These are phyloP conservation scores for Phialophora chinensis DNA, from an alignment of 2,329 filamentous ascomycete genomes.

Conservation along the genomic window DNA sequence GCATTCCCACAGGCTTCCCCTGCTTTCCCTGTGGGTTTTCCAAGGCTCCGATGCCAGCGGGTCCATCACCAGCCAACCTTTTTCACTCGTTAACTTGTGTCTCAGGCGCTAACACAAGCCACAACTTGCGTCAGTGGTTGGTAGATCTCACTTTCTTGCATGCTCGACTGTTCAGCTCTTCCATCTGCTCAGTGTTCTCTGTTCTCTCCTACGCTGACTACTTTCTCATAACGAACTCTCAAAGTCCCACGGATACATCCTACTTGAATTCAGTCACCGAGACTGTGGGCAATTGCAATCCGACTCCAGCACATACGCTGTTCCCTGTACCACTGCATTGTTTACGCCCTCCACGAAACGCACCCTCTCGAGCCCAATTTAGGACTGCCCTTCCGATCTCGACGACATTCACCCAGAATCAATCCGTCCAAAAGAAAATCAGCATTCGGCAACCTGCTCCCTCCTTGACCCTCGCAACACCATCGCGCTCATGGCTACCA, in stretches of 20 bases:
- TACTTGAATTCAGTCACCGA: neutral
- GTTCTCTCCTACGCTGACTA: neutral
- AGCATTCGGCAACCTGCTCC: neutral
- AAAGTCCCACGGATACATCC: neutral
- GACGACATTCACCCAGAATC: neutral
- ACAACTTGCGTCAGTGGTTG: constrained; percentile 37
- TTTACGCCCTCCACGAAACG: neutral
- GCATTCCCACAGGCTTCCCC: constrained; percentile 8
- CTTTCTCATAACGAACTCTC: neutral
- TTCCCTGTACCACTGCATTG: neutral
- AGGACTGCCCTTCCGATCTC: neutral
- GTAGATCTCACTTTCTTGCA: constrained; percentile 14
- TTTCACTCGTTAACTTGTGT: constrained; percentile 5
- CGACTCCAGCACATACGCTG: neutral
- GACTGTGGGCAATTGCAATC: neutral
- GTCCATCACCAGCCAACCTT: constrained; percentile 25
- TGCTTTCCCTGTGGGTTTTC: constrained; percentile 13
- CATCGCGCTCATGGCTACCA: constrained; percentile 23
- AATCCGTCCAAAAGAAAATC: neutral
- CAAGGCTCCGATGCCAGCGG: constrained; percentile 6
- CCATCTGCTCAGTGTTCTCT: neutral
- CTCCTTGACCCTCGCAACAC: neutral
- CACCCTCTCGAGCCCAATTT: neutral
- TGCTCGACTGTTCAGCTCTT: constrained; percentile 15
- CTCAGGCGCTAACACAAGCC: constrained; percentile 30